Conservation (phyloP, 2,329 filamentous ascomycete species). For the Domatiomyces globalis region DNA sequence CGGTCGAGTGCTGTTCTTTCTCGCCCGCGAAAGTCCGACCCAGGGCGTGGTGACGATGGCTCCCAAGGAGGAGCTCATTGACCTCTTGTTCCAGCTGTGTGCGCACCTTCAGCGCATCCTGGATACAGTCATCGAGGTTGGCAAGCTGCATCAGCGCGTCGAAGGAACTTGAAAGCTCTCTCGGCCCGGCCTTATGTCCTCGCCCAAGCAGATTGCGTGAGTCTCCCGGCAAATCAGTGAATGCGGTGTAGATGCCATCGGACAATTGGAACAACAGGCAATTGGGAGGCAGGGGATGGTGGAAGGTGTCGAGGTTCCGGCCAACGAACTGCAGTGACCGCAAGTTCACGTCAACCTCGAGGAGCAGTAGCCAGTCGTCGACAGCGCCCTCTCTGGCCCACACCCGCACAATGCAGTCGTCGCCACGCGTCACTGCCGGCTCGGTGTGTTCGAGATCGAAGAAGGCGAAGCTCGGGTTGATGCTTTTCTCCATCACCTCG, state of each 20-base stretch:
- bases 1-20: constrained; percentile 6
- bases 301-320: constrained; percentile 46
- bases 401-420: constrained; percentile 52
- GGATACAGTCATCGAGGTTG: constrained; percentile 78
- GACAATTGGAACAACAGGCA: constrained; percentile 71
- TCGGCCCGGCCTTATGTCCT: constrained; percentile 3
- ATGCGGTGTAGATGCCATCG: constrained; percentile 72
- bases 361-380: constrained; percentile 45
- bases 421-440: constrained; percentile 49
- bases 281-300: constrained; percentile 64
- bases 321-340: constrained; percentile 65
- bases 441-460: constrained; percentile 59
- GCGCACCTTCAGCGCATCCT: constrained; percentile 70
- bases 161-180: constrained; percentile 55
- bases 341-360: constrained; percentile 60
- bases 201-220: neutral
- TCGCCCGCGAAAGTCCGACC: constrained; percentile 3
- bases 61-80: constrained; percentile 28
- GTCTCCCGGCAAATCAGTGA: constrained; percentile 48
- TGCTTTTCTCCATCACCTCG: constrained; percentile 63
- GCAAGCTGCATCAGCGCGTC: constrained; percentile 76
- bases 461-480: constrained; percentile 79
- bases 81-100: constrained; percentile 66
- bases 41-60: neutral
- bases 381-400: constrained; percentile 49